These are phyloP conservation scores for Globisporangium nunn DNA, from an alignment of 352 stramenopile genomes.

Conservation along the genomic window DNA sequence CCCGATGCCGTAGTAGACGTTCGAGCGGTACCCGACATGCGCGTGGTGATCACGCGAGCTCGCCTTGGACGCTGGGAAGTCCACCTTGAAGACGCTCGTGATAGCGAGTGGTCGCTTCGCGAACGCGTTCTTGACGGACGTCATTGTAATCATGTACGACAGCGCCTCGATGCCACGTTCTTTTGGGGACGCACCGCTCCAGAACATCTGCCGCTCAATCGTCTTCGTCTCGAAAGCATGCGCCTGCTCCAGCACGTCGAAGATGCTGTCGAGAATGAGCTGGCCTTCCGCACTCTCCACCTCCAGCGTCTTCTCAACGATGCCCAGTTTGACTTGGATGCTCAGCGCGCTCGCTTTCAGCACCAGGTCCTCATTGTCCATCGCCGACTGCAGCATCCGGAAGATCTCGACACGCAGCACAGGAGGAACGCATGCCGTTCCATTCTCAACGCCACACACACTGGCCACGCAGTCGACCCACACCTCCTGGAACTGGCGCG, in stretches of 20 bases:
- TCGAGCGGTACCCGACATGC: conserved; percentile 62
- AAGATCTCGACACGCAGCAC: conserved; percentile 67
- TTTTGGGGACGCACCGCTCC: conserved; percentile 66
- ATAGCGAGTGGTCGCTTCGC: conserved; percentile 47
- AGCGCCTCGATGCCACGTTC: conserved; percentile 78
- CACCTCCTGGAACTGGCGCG: conserved; percentile 59
- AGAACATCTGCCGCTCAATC: conserved; percentile 37
- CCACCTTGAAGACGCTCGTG: conserved; percentile 61
- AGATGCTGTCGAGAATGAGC: conserved; percentile 65
- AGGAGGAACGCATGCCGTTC: conserved; percentile 52
- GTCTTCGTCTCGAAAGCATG: conserved; percentile 43
- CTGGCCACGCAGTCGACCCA: conserved; percentile 80
- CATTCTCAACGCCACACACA: conserved; percentile 70
- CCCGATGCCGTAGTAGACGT: conserved; percentile 90
- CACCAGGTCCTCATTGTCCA: conserved; percentile 71
- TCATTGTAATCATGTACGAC: conserved; percentile 83
- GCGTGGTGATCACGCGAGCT: conserved; percentile 20
- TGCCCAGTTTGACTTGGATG: conserved; percentile 77
- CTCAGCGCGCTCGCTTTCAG: conserved; percentile 67
- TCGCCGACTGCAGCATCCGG: conserved; percentile 56
- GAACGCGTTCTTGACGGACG: conserved; percentile 71
- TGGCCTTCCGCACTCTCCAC: conserved; percentile 47
- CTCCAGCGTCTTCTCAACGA: conserved; percentile 80
- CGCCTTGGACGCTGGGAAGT: conserved; percentile 35
- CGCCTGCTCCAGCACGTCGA: conserved; percentile 61